Evolutionary conservation across 306 rosid genomes (phyloP), one percentile per base, ranked within the genome.

Genomic region (Prunus padus): DNA sequence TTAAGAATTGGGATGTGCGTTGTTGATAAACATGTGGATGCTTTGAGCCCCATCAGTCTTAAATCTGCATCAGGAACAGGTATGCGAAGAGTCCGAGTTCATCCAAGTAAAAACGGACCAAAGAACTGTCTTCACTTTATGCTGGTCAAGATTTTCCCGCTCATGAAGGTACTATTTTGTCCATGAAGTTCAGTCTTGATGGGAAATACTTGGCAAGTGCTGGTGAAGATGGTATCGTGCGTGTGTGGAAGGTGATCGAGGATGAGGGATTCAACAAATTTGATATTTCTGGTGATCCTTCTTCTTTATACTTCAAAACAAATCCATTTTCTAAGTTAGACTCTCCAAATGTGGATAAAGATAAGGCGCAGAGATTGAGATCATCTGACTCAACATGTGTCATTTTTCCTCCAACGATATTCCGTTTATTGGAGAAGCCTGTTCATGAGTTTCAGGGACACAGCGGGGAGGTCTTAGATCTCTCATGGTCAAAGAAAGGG

Each of bases 131-230:
- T 16, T 81, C 92, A 44, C 92, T 93, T 61, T 87, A 86, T 73
- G 74, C 80, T 15, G 93, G 87, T 31, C 98, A 93, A 77, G 89
- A 89, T 31, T 79, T 91, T 75, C 82, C 74, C 28, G 98, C 97
- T 19, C 98, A 93, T 50, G 84, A 84, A 74, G 98, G 98, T 33
- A 76, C 89, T 46, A 91, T 93, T 76, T 81, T 88, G 79, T 67
- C 90, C 9, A 91, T 93, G 97, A 93, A 91, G 85, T 93, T 93
- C 81, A 93, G 97, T 74, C 87, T 65, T 50, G 96, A 93, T 67
- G 98, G 98, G 46, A 81, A 79, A 56, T 89, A 89, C 78, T 74
- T 93, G 60, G 98, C 98, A 62, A 93, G 86, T 76, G 97, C 89
- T 6, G 98, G 97, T 25, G 87, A 88, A 82, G 98, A 93, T 85